Conservation (phyloP, 805 yeast genomes). For the Scheffersomyces coipomensis region DNA sequence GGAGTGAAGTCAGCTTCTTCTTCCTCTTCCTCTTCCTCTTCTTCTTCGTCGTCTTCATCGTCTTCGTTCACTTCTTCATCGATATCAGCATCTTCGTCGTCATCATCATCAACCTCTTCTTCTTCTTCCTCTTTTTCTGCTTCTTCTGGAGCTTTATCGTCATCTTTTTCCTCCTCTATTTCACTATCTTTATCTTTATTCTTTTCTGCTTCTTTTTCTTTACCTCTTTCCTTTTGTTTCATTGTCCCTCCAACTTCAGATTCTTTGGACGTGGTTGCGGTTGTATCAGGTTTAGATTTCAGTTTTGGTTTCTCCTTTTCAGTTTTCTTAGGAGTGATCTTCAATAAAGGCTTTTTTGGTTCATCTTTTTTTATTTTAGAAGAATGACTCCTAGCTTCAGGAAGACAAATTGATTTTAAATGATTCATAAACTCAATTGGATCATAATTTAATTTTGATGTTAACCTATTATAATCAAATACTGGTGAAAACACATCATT, state of each 20-base stretch:
- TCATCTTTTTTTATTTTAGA: background rate
- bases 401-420: slow-evolving; percentile 15
- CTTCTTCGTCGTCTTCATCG: slow-evolving; percentile 7
- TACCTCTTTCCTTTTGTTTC: slow-evolving; percentile 5
- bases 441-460: slow-evolving; percentile 18
- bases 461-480: slow-evolving; percentile 39
- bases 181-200: slow-evolving; percentile 7
- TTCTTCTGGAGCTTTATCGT: slow-evolving; percentile 12
- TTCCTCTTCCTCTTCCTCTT: slow-evolving; percentile 7
- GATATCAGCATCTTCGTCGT: slow-evolving; percentile 3
- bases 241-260: slow-evolving; percentile 9
- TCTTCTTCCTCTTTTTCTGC: slow-evolving; percentile 19
- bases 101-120: slow-evolving; percentile 6
- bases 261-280: slow-evolving; percentile 7
- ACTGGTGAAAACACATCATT: slow-evolving; percentile 30
- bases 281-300: slow-evolving; percentile 5
- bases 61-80: slow-evolving; percentile 1
- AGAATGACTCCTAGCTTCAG: background rate
- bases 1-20: slow-evolving; percentile 5
- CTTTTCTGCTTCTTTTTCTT: slow-evolving; percentile 5
- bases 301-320: slow-evolving; percentile 3
- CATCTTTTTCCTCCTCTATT: slow-evolving; percentile 7
- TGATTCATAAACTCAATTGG: slow-evolving; percentile 27
- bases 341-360: background rate
- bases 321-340: slow-evolving; percentile 2